These are phyloP conservation scores for Dactylonectria macrodidyma DNA, from an alignment of 2,329 filamentous ascomycete species.

Conservation along the genomic window DNA sequence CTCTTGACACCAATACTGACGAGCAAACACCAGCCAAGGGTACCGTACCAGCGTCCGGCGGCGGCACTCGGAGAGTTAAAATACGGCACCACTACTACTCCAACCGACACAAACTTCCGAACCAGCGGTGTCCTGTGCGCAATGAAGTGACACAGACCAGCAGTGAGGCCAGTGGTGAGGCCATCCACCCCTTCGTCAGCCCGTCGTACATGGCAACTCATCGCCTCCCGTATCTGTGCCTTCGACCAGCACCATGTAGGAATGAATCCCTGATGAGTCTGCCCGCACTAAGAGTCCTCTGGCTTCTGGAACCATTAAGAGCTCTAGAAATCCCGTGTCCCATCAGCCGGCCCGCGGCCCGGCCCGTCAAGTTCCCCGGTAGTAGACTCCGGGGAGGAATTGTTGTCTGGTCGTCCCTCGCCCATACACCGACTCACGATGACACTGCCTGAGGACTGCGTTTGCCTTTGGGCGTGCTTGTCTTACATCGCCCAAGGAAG, in stretches of 20 bases:
- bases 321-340: conserved; percentile 18
- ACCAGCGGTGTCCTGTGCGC: conserved; percentile 26
- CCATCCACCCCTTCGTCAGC: conserved; percentile 35
- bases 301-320: conserved; percentile 28
- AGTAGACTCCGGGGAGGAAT: conserved; percentile 27
- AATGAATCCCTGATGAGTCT: conserved; percentile 13
- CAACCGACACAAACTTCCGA: conserved; percentile 17
- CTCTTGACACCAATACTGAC: conserved; percentile 29
- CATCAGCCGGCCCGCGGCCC: conserved; percentile 43
- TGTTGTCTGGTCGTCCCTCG: conserved; percentile 11
- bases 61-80: conserved; percentile 30
- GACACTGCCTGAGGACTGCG: conserved; percentile 24
- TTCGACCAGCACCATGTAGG: conserved; percentile 33
- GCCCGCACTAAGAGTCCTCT: conserved; percentile 37
- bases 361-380: conserved; percentile 46
- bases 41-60: conserved; percentile 29
- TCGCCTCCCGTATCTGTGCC: conserved; percentile 23
- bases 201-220: conserved; percentile 23
- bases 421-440: conserved; percentile 42
- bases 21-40: conserved; percentile 32
- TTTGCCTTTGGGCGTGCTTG: conserved; percentile 25
- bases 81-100: conserved; percentile 28
- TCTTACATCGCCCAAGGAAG: conserved; percentile 26
- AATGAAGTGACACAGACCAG: conserved; percentile 36
- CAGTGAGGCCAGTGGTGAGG: conserved; percentile 17